phyloP scores from a whole-genome alignment of 257 asterid genomes.

The Nicotiana undulata region DNA sequence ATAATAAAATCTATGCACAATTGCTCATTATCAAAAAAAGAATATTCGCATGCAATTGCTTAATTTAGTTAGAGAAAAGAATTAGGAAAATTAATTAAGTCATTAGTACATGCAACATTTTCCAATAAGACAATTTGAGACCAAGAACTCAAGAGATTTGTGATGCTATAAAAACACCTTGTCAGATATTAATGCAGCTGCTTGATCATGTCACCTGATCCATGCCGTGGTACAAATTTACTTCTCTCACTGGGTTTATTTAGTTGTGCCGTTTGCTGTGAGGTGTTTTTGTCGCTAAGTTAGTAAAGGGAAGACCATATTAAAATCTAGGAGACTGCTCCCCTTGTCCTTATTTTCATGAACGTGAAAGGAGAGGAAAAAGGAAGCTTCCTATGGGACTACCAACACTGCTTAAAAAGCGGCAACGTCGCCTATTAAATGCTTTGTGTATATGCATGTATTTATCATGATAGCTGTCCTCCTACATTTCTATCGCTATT shows the following conservation, averaged over 20 bases:
- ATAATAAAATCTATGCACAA: not conserved
- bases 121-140: not conserved
- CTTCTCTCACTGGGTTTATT: not conserved
- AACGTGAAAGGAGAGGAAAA: not conserved
- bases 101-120: not conserved
- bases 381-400: not conserved
- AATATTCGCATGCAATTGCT: not conserved
- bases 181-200: not conserved
- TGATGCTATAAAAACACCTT: not conserved
- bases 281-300: not conserved
- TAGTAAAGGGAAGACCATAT: not conserved
- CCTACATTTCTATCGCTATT: not conserved
- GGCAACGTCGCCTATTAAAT: not conserved
- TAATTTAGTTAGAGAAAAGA: not conserved
- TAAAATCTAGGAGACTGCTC: not conserved
- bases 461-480: not conserved
- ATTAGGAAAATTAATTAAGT: not conserved
- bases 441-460: not conserved
- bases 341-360: not conserved
- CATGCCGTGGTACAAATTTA: not conserved
- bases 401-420: not conserved
- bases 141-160: not conserved
- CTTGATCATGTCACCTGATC: not conserved
- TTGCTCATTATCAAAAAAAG: too few relatives aligned
- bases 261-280: not conserved